These are phyloP conservation scores for Mucor ambiguus DNA, from an alignment of 371 early-diverging fungal species.

Conservation along the genomic window DNA sequence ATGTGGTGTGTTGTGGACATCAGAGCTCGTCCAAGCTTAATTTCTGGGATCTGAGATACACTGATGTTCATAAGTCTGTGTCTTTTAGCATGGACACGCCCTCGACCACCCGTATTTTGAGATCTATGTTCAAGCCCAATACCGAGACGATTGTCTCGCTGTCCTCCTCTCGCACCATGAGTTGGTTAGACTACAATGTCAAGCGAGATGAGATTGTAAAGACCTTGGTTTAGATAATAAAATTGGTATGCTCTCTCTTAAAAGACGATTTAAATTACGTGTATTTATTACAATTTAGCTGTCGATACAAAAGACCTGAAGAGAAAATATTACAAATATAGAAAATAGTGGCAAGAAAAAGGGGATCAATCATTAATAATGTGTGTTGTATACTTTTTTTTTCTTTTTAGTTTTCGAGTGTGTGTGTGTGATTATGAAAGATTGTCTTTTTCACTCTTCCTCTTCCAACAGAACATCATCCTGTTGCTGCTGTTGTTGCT, in stretches of 20 bases:
- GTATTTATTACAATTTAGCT: conserved; percentile 1
- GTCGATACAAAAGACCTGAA: not conserved
- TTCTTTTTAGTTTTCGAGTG: not conserved
- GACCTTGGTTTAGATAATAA: conserved; percentile 16
- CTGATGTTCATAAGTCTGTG: conserved; percentile 22
- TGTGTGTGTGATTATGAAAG: not conserved
- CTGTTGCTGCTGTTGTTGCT: conserved; percentile 9
- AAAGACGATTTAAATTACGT: not conserved
- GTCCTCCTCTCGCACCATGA: conserved; percentile 27
- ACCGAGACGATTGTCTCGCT: conserved; percentile 27
- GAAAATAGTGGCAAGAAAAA: not conserved
- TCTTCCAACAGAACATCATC: conserved; percentile 42
- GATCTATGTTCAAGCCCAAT: conserved; percentile 32
- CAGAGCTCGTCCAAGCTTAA: conserved; percentile 31
- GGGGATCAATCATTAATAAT: conserved; percentile 2
- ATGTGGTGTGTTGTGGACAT: conserved; percentile 39
- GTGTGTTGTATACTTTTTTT: conserved; percentile 10
- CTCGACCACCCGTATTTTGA: conserved; percentile 16
- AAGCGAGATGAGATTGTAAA: conserved; percentile 25
- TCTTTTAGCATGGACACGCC: conserved; percentile 28
- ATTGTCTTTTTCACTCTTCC: conserved; percentile 24
- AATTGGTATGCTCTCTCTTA: not conserved
- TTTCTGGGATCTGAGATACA: conserved; percentile 47
- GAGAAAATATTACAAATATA: conserved; percentile 9
- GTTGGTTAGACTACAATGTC: conserved; percentile 42